Conservation (phyloP, 805 yeast genomes). For the Zygoascus ofunaensis region DNA sequence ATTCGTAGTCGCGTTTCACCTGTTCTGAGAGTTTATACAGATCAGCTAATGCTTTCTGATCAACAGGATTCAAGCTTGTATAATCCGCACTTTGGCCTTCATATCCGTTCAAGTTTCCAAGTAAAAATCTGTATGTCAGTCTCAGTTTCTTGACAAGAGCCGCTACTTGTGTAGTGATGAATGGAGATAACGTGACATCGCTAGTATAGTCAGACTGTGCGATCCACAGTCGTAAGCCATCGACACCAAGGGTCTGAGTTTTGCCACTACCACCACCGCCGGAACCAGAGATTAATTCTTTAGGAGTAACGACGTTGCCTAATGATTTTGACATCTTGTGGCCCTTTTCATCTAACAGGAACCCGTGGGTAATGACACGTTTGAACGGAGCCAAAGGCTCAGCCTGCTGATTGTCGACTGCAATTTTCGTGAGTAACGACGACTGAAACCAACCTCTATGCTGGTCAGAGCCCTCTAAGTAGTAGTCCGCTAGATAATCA, state of each 20-base stretch:
- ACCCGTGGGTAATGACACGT: slow-evolving; percentile 84
- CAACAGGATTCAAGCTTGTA: slow-evolving; percentile 31
- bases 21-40: slow-evolving; percentile 39
- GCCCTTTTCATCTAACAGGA: slow-evolving; percentile 76
- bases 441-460: slow-evolving; percentile 99
- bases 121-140: slow-evolving; percentile 66
- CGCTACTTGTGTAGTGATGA: slow-evolving; percentile 62
- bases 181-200: slow-evolving; percentile 69
- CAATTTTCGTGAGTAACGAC: slow-evolving; percentile 70
- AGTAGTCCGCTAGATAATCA: slow-evolving; percentile 63
- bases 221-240: slow-evolving; percentile 83
- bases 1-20: slow-evolving; percentile 39
- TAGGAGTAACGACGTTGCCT: slow-evolving; percentile 73
- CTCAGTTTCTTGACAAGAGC: slow-evolving; percentile 76
- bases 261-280: no score
- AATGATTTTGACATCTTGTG: slow-evolving; percentile 89
- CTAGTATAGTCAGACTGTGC: slow-evolving; percentile 80
- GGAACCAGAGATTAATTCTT: slow-evolving; percentile 44
- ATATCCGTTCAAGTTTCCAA: slow-evolving; percentile 58
- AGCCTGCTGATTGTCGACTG: slow-evolving; percentile 28
- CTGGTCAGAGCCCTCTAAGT: slow-evolving; percentile 95
- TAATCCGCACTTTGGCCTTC: slow-evolving; percentile 28
- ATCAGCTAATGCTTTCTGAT: slow-evolving; percentile 52
- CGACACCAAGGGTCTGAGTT: slow-evolving; percentile 62
- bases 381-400: slow-evolving; percentile 54